Conservation (phyloP, 345 rosid species). For the Melaleuca quinquenervia region DNA sequence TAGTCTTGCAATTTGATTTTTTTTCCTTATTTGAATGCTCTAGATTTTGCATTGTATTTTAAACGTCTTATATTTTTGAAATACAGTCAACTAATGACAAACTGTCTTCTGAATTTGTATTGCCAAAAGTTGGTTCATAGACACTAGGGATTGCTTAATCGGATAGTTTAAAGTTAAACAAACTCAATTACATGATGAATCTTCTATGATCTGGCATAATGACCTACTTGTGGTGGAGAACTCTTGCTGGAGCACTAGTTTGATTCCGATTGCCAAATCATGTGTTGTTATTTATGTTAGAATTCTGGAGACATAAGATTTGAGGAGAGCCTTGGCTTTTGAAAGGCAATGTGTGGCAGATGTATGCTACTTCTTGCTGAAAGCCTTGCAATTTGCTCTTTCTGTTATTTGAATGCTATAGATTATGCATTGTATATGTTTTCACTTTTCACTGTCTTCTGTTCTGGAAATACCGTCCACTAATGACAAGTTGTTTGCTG, state of each 20-base stretch:
- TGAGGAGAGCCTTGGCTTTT: slow-evolving; percentile 25
- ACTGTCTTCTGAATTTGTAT: background rate
- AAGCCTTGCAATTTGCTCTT: background rate
- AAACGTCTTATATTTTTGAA: background rate
- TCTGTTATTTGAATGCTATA: background rate
- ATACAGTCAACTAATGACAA: background rate
- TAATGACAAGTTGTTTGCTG: background rate
- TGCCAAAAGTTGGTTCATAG: background rate
- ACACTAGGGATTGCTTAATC: background rate
- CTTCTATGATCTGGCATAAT: background rate
- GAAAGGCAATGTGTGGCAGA: slow-evolving; percentile 61
- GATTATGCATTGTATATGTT: background rate
- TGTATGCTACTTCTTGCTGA: slow-evolving; percentile 22
- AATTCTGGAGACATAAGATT: background rate
- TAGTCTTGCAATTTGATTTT: background rate
- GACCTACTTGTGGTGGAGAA: background rate
- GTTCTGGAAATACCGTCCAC: background rate
- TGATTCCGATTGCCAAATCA: background rate
- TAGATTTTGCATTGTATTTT: background rate
- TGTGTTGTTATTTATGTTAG: background rate
- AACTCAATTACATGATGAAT: background rate
- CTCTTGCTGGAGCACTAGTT: background rate
- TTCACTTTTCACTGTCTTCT: background rate
- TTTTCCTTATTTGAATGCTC: background rate
- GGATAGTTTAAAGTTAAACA: background rate